Evolutionary conservation across 163 green algal genomes (phyloP).

Genomic region (Scenedesmus sp.): DNA sequence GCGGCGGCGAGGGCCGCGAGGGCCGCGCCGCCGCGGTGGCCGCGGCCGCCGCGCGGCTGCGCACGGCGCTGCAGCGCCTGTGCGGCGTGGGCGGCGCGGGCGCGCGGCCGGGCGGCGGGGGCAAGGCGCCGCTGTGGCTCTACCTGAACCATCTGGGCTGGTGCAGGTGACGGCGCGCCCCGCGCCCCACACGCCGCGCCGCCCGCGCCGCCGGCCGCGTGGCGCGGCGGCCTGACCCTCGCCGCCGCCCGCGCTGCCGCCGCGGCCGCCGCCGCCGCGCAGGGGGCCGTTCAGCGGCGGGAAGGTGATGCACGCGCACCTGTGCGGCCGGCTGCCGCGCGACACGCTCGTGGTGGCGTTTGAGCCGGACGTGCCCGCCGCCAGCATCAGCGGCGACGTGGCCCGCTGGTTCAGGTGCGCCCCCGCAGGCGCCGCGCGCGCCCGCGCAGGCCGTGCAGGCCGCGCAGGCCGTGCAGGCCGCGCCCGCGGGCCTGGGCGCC

Average conservation of each 20-base stretch:
- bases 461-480: too few species aligned
- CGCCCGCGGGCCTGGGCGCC: too few species aligned
- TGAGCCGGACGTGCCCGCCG: conserved; percentile 23
- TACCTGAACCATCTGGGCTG: conserved; percentile 46
- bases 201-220: too few species aligned
- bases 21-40: not conserved
- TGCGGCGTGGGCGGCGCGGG: conserved; percentile 20
- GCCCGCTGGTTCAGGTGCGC: conserved; percentile 32
- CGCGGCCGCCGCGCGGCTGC: conserved; percentile 12
- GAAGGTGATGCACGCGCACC: conserved; percentile 45
- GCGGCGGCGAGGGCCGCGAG: not conserved
- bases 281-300: conserved; percentile 34
- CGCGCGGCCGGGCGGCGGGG: not conserved
- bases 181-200: not conserved
- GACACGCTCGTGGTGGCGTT: conserved; percentile 44
- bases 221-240: not conserved
- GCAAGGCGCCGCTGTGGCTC: conserved; percentile 34
- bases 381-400: conserved; percentile 36
- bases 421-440: too few species aligned
- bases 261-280: not conserved
- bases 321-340: conserved; percentile 40
- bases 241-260: not conserved
- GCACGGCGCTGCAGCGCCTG: conserved; percentile 37
- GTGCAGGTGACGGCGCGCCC: conserved; percentile 22
- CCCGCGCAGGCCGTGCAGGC: too few species aligned